These are phyloP conservation scores for Russula dissimulans DNA, from an alignment of 768 basidiomycete species.

Conservation along the genomic window DNA sequence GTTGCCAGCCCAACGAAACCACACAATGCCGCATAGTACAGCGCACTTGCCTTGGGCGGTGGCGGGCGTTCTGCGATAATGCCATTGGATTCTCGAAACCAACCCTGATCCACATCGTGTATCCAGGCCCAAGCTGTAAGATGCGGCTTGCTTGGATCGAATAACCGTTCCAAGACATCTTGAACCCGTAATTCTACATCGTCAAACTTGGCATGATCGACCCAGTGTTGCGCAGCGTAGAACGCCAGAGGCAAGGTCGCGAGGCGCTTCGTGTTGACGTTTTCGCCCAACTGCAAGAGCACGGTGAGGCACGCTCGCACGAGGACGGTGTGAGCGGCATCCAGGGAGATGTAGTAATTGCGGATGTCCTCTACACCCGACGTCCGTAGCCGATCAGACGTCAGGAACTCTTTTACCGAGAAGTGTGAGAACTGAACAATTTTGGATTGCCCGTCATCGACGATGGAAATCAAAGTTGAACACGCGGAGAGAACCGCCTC, in stretches of 20 bases:
- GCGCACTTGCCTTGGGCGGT: too few species aligned
- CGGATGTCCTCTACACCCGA: not conserved
- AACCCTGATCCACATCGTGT: not conserved
- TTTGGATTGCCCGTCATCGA: not conserved
- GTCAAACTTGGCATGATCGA: not conserved
- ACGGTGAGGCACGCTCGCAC: not conserved
- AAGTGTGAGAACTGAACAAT: slow-evolving; percentile 1
- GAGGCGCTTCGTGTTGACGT: not conserved
- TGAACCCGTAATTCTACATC: not conserved
- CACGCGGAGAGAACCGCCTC: not conserved
- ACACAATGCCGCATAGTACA: too few species aligned
- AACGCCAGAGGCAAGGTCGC: not conserved
- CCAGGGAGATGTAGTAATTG: not conserved
- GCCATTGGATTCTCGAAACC: not conserved
- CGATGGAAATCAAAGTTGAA: not conserved
- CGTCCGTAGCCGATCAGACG: not conserved
- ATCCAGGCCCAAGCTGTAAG: not conserved
- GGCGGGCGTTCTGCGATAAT: not conserved
- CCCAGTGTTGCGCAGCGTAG: not conserved
- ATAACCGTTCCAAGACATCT: not conserved
- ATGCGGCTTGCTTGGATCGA: not conserved
- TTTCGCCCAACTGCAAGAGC: not conserved
- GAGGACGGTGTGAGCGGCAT: not conserved
- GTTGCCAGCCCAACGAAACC: too few species aligned
- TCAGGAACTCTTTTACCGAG: slow-evolving; percentile 4